Conservation (phyloP, 1,284 basidiomycete species). For the Apiotrichum sp. region DNA sequence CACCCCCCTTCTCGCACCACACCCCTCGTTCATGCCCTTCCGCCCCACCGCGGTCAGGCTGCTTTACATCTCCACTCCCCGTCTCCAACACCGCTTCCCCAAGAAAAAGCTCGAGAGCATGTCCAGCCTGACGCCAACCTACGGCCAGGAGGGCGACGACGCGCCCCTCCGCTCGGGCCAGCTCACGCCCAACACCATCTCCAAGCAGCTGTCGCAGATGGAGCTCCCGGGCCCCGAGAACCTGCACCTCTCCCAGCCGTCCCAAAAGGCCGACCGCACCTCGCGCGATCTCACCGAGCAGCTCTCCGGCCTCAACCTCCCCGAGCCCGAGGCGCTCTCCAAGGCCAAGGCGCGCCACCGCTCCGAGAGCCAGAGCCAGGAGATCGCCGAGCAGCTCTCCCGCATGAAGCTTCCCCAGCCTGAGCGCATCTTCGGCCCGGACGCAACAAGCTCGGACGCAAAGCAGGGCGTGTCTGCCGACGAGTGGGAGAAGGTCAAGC, state of each 20-base stretch:
- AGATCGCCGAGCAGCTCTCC: slow-evolving; percentile 36
- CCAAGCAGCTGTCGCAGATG: slow-evolving; percentile 42
- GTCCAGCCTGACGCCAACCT: slow-evolving; percentile 9
- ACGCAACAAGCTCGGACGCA: slow-evolving; percentile 22
- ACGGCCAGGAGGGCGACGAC: slow-evolving; percentile 1
- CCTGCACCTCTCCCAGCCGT: slow-evolving; percentile 24
- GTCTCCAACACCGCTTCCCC: background rate
- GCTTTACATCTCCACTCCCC: background rate
- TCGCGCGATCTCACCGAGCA: slow-evolving; percentile 16
- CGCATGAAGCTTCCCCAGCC: slow-evolving; percentile 47
- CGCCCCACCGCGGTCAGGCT: slow-evolving; percentile 1
- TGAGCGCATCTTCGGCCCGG: slow-evolving; percentile 45
- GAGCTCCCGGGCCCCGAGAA: slow-evolving; percentile 42
- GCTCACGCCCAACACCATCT: slow-evolving; percentile 42
- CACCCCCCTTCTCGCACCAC: background rate
- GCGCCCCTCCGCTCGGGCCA: slow-evolving; percentile 21
- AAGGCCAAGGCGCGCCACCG: slow-evolving; percentile 29
- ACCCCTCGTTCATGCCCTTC: slow-evolving; percentile 1
- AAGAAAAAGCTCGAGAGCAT: background rate
- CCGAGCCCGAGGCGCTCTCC: slow-evolving; percentile 45
- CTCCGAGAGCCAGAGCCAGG: slow-evolving; percentile 44
- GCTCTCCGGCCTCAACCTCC: slow-evolving; percentile 31
- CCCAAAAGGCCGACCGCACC: background rate
- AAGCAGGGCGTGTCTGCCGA: slow-evolving; percentile 38
- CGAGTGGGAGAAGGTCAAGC: slow-evolving; percentile 45